A percentile compares a stretch with the other conserved stretches of the same genome.
These are phyloP conservation scores for Mycena vitilis DNA, from an alignment of 768 basidiomycete genomes.

Conservation along the genomic window DNA sequence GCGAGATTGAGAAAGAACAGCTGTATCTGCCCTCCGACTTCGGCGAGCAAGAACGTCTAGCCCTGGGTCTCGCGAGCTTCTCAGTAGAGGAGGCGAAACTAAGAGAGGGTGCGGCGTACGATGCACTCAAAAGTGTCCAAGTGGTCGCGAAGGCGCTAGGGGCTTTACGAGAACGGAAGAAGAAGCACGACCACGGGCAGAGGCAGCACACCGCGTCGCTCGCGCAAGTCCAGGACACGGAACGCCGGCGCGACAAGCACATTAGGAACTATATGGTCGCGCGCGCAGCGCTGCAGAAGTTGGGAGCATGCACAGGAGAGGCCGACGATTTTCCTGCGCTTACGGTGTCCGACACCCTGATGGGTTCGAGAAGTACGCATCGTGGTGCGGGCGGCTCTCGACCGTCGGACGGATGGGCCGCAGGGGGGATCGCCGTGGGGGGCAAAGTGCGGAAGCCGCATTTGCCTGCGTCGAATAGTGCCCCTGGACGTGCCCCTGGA, in stretches of 20 bases:
- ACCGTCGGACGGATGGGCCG: too few relatives aligned
- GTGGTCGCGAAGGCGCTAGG: background rate
- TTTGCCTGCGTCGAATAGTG: too few relatives aligned
- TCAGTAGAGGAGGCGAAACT: background rate
- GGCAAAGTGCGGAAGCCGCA: too few relatives aligned
- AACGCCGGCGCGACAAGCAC: slow-evolving; percentile 6
- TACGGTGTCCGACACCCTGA: background rate
- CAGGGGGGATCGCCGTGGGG: too few relatives aligned
- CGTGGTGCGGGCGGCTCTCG: too few relatives aligned
- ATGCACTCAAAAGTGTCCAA: background rate
- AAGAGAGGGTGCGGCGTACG: background rate
- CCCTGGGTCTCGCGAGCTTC: background rate
- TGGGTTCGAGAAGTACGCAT: too few relatives aligned
- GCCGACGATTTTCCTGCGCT: slow-evolving; percentile 1
- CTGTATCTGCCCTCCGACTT: slow-evolving; percentile 8
- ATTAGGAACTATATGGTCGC: background rate
- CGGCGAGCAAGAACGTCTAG: background rate
- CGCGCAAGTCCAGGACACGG: background rate
- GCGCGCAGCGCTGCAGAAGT: background rate
- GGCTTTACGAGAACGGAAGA: background rate
- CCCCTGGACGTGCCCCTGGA: too few relatives aligned
- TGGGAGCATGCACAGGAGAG: background rate
- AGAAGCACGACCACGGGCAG: background rate
- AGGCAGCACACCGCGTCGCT: background rate
- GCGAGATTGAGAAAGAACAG: background rate